Evolutionary conservation across 2,329 filamentous ascomycete species (phyloP).

Genomic region (Massarina eburnea): DNA sequence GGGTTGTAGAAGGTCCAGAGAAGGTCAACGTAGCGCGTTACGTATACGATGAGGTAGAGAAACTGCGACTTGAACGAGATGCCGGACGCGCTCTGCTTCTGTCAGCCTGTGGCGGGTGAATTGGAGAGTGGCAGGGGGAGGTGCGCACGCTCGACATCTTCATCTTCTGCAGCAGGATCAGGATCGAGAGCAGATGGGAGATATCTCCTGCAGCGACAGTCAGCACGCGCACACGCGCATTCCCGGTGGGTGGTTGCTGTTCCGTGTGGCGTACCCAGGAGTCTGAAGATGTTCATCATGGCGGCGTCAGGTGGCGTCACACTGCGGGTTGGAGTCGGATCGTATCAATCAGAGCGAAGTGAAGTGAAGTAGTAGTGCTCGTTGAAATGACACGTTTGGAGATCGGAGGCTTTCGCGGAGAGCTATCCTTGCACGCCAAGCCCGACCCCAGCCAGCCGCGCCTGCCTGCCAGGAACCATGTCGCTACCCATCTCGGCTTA

Average conservation of each 20-base stretch:
- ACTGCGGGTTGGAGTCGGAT: too few species aligned
- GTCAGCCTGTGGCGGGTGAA: conserved; percentile 18
- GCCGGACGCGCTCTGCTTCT: conserved; percentile 80
- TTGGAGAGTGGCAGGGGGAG: not conserved
- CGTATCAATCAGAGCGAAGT: conserved; percentile 15
- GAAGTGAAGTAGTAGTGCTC: conserved; percentile 12
- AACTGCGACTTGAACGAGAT: conserved; percentile 99
- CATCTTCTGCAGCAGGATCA: conserved; percentile 98
- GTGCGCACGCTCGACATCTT: conserved; percentile 74
- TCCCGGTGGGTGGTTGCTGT: not conserved
- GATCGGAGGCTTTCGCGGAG: conserved; percentile 24
- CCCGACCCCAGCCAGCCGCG: conserved; percentile 19
- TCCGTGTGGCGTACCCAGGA: conserved; percentile 58
- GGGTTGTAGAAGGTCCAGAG: conserved; percentile 81
- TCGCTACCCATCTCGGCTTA: conserved; percentile 18
- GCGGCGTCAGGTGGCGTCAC: conserved; percentile 21
- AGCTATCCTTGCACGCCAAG: conserved; percentile 37
- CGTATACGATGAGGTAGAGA: conserved; percentile 89
- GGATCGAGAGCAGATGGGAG: conserved; percentile 90
- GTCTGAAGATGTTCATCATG: conserved; percentile 70
- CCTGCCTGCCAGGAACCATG: conserved; percentile 14
- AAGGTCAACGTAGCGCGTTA: conserved; percentile 88
- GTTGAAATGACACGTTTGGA: conserved; percentile 43
- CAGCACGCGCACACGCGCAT: conserved; percentile 29
- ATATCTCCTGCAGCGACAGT: conserved; percentile 70